Evolutionary conservation across 176 grass and related monocot species (phyloP), one percentile per base, ranked within the genome.

Genomic region (Raddia distichophylla): DNA sequence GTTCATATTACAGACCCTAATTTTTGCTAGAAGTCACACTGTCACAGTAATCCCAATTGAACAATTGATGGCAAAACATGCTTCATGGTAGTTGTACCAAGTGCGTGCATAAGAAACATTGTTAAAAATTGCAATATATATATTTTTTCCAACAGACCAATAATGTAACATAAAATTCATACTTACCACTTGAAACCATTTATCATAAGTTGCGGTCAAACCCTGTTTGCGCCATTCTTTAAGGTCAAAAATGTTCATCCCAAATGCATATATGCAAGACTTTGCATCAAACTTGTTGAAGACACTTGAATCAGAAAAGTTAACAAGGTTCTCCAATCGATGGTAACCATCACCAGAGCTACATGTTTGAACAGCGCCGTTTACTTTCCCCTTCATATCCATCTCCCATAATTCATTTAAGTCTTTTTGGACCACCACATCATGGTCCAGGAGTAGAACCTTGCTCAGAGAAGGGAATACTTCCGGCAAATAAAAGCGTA

Each of bases 401-500:
- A 93, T 17, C 45, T 58, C 32, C 95, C 95, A 98, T 35, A 98
- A 81, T 68, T 34, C 75, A 46, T 69, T 87, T 4, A 94, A 65
- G 50, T 94, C 90, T 65, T 82, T 94, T 69, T 89, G 90, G 32
- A 98, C 86, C 67, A 98, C 88, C 19, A 94, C 90, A 87, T 98
- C 95, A 83, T 98, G 90, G 77, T 98, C 95, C 77, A 98, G 81
- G 81, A 98, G 86, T 86, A 98, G 27, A 83, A 98, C 55, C 70
- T 94, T 94, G 66, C 87, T 82, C 70, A 98, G 75, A 80, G 71
- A 87, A 44, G 90, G 95, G 71, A 98, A 98, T 47, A 98, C 75
- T 80, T 94, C 86, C 12, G 92, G 95, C 67, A 98, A 89, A 88
- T 94, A 98, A 80, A 98, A 98, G 37, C 88, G 95, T 50, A 98